Evolutionary conservation across 768 basidiomycete species (phyloP).

Genomic region (Suillus bovinus): DNA sequence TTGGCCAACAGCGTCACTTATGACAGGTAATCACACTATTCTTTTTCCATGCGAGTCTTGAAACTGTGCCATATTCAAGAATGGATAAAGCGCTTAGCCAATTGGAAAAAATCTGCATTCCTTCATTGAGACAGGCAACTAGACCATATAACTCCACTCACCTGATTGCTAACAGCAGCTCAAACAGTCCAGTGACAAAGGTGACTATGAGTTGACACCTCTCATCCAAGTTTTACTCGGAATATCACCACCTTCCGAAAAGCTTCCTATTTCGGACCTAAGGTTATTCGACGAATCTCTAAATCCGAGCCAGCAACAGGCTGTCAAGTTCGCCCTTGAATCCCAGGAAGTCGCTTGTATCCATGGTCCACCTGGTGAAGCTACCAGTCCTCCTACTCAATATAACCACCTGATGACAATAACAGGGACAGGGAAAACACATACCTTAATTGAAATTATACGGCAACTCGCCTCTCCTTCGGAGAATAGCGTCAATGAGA

Average conservation of each 20-base stretch:
- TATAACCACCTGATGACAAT: neutral
- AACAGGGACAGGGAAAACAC: constrained; percentile 90
- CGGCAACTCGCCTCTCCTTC: constrained; percentile 68
- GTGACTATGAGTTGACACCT: constrained; percentile 43
- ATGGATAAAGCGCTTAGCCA: constrained; percentile 85
- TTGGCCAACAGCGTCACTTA: constrained; percentile 92
- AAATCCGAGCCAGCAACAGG: constrained; percentile 83
- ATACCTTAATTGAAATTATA: constrained; percentile 92
- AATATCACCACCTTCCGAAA: constrained; percentile 48
- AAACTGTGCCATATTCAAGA: constrained; percentile 36
- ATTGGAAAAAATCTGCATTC: constrained; percentile 49
- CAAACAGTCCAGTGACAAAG: constrained; percentile 40
- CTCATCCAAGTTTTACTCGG: constrained; percentile 75
- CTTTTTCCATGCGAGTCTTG: neutral
- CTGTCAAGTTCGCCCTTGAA: constrained; percentile 80
- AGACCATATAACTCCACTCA: neutral
- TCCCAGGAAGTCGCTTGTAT: constrained; percentile 87
- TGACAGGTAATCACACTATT: constrained; percentile 38
- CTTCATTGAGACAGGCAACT: constrained; percentile 26
- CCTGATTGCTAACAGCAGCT: constrained; percentile 1
- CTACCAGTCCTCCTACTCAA: neutral
- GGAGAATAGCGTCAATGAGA: constrained; percentile 37
- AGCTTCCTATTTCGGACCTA: constrained; percentile 40
- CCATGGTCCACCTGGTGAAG: constrained; percentile 91
- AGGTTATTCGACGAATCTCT: constrained; percentile 73